These are phyloP conservation scores for Corynespora cassiicola DNA, from an alignment of 2,329 filamentous ascomycete species.

Conservation along the genomic window DNA sequence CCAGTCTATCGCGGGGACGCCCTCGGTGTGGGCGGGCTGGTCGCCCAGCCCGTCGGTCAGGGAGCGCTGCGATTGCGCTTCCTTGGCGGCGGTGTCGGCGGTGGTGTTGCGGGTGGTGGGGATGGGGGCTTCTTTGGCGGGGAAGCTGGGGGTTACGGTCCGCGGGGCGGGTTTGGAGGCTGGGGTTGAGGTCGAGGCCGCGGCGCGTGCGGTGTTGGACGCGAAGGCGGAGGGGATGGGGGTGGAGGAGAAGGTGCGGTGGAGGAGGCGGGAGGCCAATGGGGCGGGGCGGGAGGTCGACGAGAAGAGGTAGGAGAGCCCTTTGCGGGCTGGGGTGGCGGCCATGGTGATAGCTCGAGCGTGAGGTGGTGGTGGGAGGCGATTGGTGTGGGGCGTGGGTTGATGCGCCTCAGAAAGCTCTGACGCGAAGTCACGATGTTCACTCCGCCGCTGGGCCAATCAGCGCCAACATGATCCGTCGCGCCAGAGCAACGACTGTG, in stretches of 20 bases:
- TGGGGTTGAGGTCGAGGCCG: slow-evolving; percentile 16
- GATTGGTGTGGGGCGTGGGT: slow-evolving; percentile 3
- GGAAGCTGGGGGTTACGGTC: slow-evolving; percentile 32
- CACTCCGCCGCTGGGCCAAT: not conserved
- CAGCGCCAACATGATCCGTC: not conserved
- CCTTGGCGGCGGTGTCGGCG: slow-evolving; percentile 28
- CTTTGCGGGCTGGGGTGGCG: slow-evolving; percentile 21
- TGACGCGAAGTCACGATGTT: slow-evolving; percentile 23
- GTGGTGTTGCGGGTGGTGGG: slow-evolving; percentile 38
- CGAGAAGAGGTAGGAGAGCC: slow-evolving; percentile 24
- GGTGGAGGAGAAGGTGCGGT: slow-evolving; percentile 29
- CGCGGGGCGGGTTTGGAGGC: slow-evolving; percentile 25
- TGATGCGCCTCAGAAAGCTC: not conserved
- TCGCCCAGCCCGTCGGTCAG: slow-evolving; percentile 58
- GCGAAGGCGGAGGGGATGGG: slow-evolving; percentile 29
- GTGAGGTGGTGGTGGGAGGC: not conserved
- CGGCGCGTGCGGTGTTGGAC: slow-evolving; percentile 16
- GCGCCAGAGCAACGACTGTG: slow-evolving; percentile 1
- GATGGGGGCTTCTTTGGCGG: slow-evolving; percentile 40
- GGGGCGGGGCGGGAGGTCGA: slow-evolving; percentile 19
- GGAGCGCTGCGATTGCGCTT: slow-evolving; percentile 43
- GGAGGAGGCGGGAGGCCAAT: slow-evolving; percentile 18
- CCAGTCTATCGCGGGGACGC: slow-evolving; percentile 74
- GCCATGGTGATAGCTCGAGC: slow-evolving; percentile 22
- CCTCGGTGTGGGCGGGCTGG: slow-evolving; percentile 57